Percentiles rank a stretch among this genome's conserved stretches.
Conservation (phyloP, 768 basidiomycete species). For the Hygrophorus russula region DNA sequence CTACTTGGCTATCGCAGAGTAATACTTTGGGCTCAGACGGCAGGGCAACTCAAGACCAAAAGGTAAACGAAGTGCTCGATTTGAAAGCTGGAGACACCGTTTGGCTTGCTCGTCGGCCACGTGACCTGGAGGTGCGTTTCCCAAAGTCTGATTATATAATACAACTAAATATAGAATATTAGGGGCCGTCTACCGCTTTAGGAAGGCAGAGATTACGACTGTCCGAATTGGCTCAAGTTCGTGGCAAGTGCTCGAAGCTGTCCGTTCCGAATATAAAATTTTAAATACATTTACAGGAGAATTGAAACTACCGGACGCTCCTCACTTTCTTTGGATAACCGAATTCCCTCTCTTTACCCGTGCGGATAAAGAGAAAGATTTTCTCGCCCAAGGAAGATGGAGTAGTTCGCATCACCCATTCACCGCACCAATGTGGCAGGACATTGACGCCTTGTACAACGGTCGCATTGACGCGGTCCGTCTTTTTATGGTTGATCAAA, state of each 20-base stretch:
- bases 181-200: constrained; percentile 83
- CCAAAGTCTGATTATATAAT: constrained; percentile 3
- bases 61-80: constrained; percentile 29
- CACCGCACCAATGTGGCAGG: constrained; percentile 91
- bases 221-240: constrained; percentile 51
- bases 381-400: constrained; percentile 80
- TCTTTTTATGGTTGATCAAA: constrained; percentile 4
- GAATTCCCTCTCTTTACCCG: constrained; percentile 90
- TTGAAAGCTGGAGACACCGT: constrained; percentile 42
- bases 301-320: constrained; percentile 39
- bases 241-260: constrained; percentile 38
- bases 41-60: constrained; percentile 15
- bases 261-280: constrained; percentile 3
- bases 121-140: constrained; percentile 37
- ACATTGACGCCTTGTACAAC: constrained; percentile 63
- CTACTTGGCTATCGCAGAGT: constrained; percentile 36
- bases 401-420: constrained; percentile 93
- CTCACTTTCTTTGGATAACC: constrained; percentile 91
- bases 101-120: constrained; percentile 44
- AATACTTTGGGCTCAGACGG: constrained; percentile 14
- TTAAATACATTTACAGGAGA: constrained; percentile 31
- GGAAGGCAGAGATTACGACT: constrained; percentile 61
- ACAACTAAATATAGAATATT: constrained; percentile 14
- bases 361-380: constrained; percentile 80
- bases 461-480: constrained; percentile 53